Percentiles rank a stretch among this genome's conserved stretches.
Evolutionary conservation across 257 asterid species (phyloP).

Genomic region (Linaria vulgaris): DNA sequence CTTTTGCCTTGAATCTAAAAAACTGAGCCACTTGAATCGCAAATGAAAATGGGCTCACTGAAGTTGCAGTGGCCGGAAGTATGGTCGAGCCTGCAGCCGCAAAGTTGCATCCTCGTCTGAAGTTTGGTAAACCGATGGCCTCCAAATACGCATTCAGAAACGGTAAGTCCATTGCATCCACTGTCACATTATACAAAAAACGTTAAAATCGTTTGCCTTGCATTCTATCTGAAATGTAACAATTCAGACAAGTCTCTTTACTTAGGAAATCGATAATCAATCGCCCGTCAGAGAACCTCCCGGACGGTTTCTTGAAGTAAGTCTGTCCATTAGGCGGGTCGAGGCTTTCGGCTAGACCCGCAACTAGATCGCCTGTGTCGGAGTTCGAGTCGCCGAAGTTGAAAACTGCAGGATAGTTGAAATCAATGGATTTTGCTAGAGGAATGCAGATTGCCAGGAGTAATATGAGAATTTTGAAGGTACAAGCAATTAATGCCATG

Average conservation of each 20-base stretch:
- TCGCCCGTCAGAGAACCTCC: slow-evolving; percentile 92
- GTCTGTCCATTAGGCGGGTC: slow-evolving; percentile 82
- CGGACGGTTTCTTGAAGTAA: slow-evolving; percentile 79
- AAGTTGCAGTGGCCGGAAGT: slow-evolving; percentile 54
- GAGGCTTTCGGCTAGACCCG: slow-evolving; percentile 61
- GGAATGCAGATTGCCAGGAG: slow-evolving; percentile 34
- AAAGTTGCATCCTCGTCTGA: slow-evolving; percentile 77
- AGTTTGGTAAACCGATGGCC: slow-evolving; percentile 66
- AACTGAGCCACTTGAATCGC: slow-evolving; percentile 82
- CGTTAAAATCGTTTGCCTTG: background rate
- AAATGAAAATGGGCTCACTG: slow-evolving; percentile 60
- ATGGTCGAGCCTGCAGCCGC: slow-evolving; percentile 82
- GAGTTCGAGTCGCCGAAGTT: slow-evolving; percentile 99
- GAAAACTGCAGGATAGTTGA: slow-evolving; percentile 87
- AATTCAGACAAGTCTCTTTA: slow-evolving; percentile 22
- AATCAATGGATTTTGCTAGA: slow-evolving; percentile 50
- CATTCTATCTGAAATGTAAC: background rate
- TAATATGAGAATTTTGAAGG: slow-evolving; percentile 29
- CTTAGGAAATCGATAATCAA: slow-evolving; percentile 73
- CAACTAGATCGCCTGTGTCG: slow-evolving; percentile 80
- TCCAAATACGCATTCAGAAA: slow-evolving; percentile 82
- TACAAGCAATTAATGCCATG: slow-evolving; percentile 50
- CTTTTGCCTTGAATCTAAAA: slow-evolving; percentile 76
- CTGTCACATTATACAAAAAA: slow-evolving; percentile 37
- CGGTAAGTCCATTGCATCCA: slow-evolving; percentile 92